Evolutionary conservation across 495 filamentous ascomycete genomes (phyloP).

Genomic region (Hypoxylon lenormandii): DNA sequence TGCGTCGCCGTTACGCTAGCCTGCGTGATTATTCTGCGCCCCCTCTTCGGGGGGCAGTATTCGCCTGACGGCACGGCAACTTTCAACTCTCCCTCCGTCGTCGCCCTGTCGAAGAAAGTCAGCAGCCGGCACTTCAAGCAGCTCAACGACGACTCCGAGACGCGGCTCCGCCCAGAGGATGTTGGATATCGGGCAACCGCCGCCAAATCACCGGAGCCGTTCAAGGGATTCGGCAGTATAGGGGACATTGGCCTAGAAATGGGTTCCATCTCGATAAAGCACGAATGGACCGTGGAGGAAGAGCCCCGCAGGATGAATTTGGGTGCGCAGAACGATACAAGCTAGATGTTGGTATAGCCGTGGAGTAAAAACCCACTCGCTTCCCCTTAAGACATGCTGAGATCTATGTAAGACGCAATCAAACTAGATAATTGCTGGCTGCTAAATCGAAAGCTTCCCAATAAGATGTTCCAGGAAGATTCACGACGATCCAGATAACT

Average conservation of each 20-base stretch:
- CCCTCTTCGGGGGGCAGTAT: conserved; percentile 46
- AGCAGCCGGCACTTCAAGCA: conserved; percentile 45
- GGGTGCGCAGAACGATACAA: conserved; percentile 11
- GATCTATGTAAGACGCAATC: not conserved
- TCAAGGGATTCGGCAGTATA: conserved; percentile 23
- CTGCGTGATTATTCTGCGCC: conserved; percentile 48
- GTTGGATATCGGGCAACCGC: conserved; percentile 35
- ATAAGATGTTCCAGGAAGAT: not conserved
- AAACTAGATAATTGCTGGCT: not conserved
- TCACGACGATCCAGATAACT: not conserved
- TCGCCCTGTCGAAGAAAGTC: conserved; percentile 25
- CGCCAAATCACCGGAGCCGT: conserved; percentile 33
- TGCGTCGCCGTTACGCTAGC: conserved; percentile 46
- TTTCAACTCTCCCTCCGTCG: conserved; percentile 21
- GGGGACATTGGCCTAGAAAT: conserved; percentile 35
- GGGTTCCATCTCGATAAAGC: conserved; percentile 42
- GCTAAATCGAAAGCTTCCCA: not conserved
- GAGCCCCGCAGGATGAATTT: conserved; percentile 30
- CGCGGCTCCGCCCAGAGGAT: conserved; percentile 45
- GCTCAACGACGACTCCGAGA: conserved; percentile 49
- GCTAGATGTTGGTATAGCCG: not conserved
- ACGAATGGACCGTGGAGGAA: conserved; percentile 43
- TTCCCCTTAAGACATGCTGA: not conserved
- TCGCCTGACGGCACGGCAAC: conserved; percentile 31
- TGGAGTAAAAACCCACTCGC: not conserved